phyloP scores from a whole-genome alignment of 2,329 filamentous ascomycete genomes.

The Aspergillus fructus region DNA sequence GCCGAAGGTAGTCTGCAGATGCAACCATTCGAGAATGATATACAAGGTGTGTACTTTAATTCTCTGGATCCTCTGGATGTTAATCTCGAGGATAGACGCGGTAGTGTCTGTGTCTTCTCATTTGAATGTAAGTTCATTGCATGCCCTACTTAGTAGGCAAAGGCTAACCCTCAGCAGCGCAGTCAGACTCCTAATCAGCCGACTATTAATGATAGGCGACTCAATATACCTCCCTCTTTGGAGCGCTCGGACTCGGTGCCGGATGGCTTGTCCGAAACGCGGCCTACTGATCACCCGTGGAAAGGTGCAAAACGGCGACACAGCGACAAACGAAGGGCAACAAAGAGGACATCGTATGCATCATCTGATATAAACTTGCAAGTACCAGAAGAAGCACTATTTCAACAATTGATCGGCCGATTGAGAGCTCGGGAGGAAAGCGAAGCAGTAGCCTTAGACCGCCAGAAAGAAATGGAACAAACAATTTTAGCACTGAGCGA shows the following conservation, averaged over 20 bases:
- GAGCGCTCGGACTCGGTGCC: not conserved
- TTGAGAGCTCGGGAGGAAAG: conserved; percentile 37
- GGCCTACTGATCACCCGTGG: conserved; percentile 1
- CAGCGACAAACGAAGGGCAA: conserved; percentile 3
- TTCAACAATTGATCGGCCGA: conserved; percentile 34
- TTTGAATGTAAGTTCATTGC: not conserved
- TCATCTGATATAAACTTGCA: conserved; percentile 1
- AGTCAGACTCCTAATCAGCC: not conserved
- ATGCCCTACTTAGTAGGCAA: not conserved
- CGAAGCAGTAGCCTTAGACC: conserved; percentile 21
- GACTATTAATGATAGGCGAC: not conserved
- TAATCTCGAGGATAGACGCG: not conserved
- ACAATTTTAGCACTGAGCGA: conserved; percentile 25
- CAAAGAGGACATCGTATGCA: not conserved
- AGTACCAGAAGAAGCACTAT: conserved; percentile 36
- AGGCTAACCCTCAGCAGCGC: not conserved
- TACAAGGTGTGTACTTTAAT: not conserved
- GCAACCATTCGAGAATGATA: not conserved
- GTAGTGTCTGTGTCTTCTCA: not conserved
- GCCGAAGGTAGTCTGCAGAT: not conserved
- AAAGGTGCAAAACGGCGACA: conserved; percentile 20
- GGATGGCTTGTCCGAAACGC: not conserved
- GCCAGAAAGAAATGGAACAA: conserved; percentile 28
- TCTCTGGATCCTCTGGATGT: not conserved
- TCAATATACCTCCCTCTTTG: too few relatives aligned